Evolutionary conservation across 805 yeast genomes (phyloP), one percentile per base, ranked within the genome.

Genomic region (Ogataea polymorpha): DNA sequence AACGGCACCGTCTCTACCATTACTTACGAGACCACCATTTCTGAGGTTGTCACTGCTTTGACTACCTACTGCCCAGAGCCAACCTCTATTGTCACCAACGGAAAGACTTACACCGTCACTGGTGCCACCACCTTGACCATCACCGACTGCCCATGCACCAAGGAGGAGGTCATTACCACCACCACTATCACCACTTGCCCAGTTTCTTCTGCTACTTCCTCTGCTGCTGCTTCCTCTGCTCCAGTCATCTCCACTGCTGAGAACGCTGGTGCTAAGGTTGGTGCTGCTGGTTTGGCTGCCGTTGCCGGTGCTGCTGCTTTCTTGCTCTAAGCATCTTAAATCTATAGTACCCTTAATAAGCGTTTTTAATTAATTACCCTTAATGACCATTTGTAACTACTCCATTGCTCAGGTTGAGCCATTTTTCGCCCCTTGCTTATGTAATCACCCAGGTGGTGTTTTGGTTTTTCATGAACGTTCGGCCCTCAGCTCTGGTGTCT

Each of bases 81-180:
- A 38, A 86, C 95, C 55, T 67, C 74, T 46, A 57, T 86, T 46
- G 72, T 70, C 50, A 77, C 80, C 65, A 81, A 80, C 75, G 74
- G 73, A 72, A 62, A 63, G 63, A 83, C 91, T 61, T 75, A 78
- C 78, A 78, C 84, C 52, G 88, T 82, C 61, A 79, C 90, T 48
- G 81, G 65, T 57, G 80, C 91, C 47, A 83, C 91, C 64, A 86
- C 95, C 54, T 67, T 86, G 58, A 86, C 93, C 65, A 75, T 86
- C 77, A 83, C 95, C 58, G 82, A 86, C 74, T 80, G 86, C 68
- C 90, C 90, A 63, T 86, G 95, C 74, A 84, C 91, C 61, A 58
- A 79, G 59, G 18, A 18, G 15, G 35, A 37, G 33, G 54, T 55
- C 37, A 35, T 46, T 46, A 54, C 63, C 35, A 41, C 56, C 43